phyloP scores from a whole-genome alignment of 2,329 filamentous ascomycete genomes.

The Sarocladiaceae sp. region DNA sequence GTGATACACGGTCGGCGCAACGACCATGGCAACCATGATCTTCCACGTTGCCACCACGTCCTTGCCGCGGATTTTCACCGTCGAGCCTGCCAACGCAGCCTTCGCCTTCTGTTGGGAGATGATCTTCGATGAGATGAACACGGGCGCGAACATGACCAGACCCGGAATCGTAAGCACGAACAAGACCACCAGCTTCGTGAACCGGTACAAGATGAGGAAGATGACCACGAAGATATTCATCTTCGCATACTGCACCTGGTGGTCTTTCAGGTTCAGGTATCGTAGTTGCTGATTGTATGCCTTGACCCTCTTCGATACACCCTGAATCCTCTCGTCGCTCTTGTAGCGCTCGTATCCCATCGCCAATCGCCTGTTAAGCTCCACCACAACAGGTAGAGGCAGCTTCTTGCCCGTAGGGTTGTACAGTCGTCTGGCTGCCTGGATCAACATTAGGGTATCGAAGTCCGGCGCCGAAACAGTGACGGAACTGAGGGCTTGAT shows the following conservation, averaged over 20 bases:
- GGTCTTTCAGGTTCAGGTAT: conserved; percentile 83
- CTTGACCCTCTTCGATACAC: conserved; percentile 69
- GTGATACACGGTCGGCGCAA: conserved; percentile 78
- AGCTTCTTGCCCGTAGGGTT: conserved; percentile 93
- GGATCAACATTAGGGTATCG: conserved; percentile 94
- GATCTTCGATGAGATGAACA: conserved; percentile 79
- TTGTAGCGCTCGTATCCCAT: conserved; percentile 92
- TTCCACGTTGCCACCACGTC: conserved; percentile 97
- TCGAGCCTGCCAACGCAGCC: conserved; percentile 78
- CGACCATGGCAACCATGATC: conserved; percentile 77
- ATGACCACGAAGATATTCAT: conserved; percentile 75
- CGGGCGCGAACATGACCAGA: conserved; percentile 78
- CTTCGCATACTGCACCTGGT: conserved; percentile 89
- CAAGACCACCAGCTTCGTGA: conserved; percentile 72
- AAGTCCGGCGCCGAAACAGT: conserved; percentile 92
- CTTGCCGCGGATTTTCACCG: conserved; percentile 81
- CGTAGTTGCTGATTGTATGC: conserved; percentile 85
- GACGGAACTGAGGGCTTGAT: conserved; percentile 79
- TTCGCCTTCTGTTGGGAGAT: conserved; percentile 80
- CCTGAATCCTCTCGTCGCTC: conserved; percentile 77
- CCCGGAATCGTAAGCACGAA: conserved; percentile 81
- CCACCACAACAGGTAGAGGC: conserved; percentile 85
- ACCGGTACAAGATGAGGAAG: conserved; percentile 72
- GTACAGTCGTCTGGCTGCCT: conserved; percentile 88
- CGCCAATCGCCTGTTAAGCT: conserved; percentile 86